Conservation (phyloP, 257 asterid genomes). For the Handroanthus guayacan region DNA sequence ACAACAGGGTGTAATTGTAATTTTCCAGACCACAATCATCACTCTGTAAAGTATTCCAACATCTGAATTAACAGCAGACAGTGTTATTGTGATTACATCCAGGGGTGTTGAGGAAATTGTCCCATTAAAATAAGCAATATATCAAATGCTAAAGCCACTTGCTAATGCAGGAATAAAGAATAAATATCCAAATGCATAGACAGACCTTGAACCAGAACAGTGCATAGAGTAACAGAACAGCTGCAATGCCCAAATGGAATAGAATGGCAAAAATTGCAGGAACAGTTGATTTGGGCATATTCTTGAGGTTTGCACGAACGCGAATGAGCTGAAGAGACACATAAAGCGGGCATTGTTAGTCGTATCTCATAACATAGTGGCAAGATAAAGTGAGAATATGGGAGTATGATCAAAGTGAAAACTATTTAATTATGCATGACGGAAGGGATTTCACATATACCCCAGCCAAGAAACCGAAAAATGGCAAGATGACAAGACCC, state of each 20-base stretch:
- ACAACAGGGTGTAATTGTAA: too few species aligned
- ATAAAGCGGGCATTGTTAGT: conserved; percentile 15
- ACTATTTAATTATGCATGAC: conserved; percentile 6
- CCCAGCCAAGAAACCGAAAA: conserved; percentile 68
- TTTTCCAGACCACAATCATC: too few species aligned
- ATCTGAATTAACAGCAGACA: too few species aligned
- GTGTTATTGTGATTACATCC: too few species aligned
- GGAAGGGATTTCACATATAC: conserved; percentile 40
- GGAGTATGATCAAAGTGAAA: neutral
- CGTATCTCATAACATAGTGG: neutral
- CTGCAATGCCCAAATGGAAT: conserved; percentile 62
- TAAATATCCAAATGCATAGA: neutral
- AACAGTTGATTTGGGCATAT: conserved; percentile 53
- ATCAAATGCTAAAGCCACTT: neutral
- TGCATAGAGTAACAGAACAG: conserved; percentile 59
- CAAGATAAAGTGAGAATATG: neutral
- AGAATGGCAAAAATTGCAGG: conserved; percentile 61
- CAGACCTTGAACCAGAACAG: conserved; percentile 72
- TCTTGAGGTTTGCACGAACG: conserved; percentile 62
- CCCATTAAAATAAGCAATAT: too few species aligned
- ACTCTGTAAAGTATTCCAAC: too few species aligned
- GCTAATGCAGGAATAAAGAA: neutral
- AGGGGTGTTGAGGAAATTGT: too few species aligned
- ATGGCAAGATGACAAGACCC: conserved; percentile 62
- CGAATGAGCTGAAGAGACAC: conserved; percentile 53